Conservation (phyloP, 345 rosid species). For the Stellera chamaejasme region DNA sequence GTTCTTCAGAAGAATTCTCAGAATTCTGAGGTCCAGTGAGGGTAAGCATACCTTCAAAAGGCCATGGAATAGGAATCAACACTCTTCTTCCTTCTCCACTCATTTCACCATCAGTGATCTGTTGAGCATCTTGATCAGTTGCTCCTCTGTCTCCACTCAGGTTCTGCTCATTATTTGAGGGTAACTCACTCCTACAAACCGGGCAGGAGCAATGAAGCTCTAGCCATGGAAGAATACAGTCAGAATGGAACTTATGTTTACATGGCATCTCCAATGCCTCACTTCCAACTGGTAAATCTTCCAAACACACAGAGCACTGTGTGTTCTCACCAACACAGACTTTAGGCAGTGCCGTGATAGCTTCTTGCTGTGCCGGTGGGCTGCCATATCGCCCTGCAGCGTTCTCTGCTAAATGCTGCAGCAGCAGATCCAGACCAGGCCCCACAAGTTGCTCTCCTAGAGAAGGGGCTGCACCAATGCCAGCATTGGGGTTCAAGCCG, state of each 20-base stretch:
- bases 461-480: slow-evolving; percentile 10
- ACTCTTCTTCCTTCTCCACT: slow-evolving; percentile 16
- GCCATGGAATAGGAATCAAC: slow-evolving; percentile 22
- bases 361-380: slow-evolving; percentile 30
- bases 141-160: not conserved
- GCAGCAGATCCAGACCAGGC: slow-evolving; percentile 34
- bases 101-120: not conserved
- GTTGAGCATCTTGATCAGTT: slow-evolving; percentile 1
- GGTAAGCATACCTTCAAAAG: slow-evolving; percentile 21
- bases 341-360: slow-evolving; percentile 30
- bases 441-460: slow-evolving; percentile 32
- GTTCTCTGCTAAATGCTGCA: slow-evolving; percentile 34
- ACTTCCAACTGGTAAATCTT: slow-evolving; percentile 46
- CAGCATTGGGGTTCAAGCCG: slow-evolving; percentile 8
- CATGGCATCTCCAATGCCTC: slow-evolving; percentile 60
- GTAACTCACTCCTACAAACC: slow-evolving; percentile 39
- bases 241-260: slow-evolving; percentile 49
- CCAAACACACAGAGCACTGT: slow-evolving; percentile 45
- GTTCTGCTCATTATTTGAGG: slow-evolving; percentile 20
- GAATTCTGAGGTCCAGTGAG: slow-evolving; percentile 15
- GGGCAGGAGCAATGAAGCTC: slow-evolving; percentile 60
- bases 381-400: slow-evolving; percentile 28
- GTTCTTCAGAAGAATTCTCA: slow-evolving; percentile 8
- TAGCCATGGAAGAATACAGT: slow-evolving; percentile 52
- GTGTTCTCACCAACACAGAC: slow-evolving; percentile 17